phyloP scores from a whole-genome alignment of 345 rosid species.

The Camelina hispida region DNA sequence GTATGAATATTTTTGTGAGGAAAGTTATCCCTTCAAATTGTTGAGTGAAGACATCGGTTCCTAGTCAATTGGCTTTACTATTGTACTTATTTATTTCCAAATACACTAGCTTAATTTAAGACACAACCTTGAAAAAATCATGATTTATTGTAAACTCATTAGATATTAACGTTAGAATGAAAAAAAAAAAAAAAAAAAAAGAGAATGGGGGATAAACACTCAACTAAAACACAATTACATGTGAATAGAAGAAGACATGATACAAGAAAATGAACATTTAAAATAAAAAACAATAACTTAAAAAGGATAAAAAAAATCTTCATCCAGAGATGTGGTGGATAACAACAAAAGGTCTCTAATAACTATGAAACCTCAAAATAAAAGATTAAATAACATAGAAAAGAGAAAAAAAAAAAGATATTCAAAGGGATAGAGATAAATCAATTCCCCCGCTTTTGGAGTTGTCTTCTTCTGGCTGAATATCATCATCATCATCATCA shows the following conservation, averaged over 20 bases:
- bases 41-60: not conserved
- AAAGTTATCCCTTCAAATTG: not conserved
- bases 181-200: not conserved
- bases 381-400: constrained; percentile 18
- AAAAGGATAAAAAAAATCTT: not conserved
- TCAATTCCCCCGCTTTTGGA: constrained; percentile 25
- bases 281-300: constrained; percentile 14
- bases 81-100: not conserved
- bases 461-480: constrained; percentile 18
- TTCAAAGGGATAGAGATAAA: constrained; percentile 41
- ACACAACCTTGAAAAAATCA: too few species aligned
- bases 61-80: not conserved
- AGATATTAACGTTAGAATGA: not conserved
- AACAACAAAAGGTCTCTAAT: constrained; percentile 10
- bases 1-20: not conserved
- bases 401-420: constrained; percentile 13
- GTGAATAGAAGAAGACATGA: constrained; percentile 7
- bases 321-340: constrained; percentile 6
- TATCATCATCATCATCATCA: constrained; percentile 39
- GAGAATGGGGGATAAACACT: too few species aligned
- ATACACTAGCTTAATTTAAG: not conserved
- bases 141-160: too few species aligned
- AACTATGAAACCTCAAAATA: constrained; percentile 21
- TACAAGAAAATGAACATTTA: constrained; percentile 10
- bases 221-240: constrained; percentile 22